phyloP scores from a whole-genome alignment of 1,139 yeast species.

The Casaregolazyma suthepensis region DNA sequence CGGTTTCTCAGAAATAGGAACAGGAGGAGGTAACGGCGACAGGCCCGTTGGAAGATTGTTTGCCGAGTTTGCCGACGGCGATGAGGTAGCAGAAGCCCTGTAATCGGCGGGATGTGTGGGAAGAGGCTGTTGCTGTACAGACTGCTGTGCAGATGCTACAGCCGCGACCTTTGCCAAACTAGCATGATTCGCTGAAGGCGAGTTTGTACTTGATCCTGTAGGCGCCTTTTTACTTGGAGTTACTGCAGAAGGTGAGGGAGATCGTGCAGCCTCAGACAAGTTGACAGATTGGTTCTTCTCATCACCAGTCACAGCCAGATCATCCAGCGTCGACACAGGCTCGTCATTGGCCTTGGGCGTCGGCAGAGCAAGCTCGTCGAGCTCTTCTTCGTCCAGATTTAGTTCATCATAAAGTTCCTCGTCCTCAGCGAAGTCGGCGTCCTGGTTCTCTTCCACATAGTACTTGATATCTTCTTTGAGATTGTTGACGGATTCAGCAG shows the following conservation, averaged over 20 bases:
- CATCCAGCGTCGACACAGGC: conserved; percentile 32
- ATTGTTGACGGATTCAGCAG: conserved; percentile 72
- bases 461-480: conserved; percentile 88
- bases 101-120: conserved; percentile 13
- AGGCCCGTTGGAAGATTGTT: conserved; percentile 24
- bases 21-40: conserved; percentile 28
- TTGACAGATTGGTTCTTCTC: conserved; percentile 16
- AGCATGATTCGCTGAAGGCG: conserved; percentile 10
- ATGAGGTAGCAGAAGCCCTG: conserved; percentile 8
- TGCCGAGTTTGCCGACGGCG: conserved; percentile 8
- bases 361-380: conserved; percentile 43
- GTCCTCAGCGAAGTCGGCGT: conserved; percentile 93
- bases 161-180: conserved; percentile 12
- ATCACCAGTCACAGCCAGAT: conserved; percentile 27
- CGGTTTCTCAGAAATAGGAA: conserved; percentile 13
- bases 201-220: neutral
- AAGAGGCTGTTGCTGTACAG: conserved; percentile 7
- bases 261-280: conserved; percentile 16
- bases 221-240: conserved; percentile 2
- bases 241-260: conserved; percentile 7
- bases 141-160: conserved; percentile 14
- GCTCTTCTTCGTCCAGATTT: conserved; percentile 62
- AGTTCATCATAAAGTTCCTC: conserved; percentile 89
- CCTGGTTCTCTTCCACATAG: conserved; percentile 92
- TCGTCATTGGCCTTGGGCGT: conserved; percentile 29